Evolutionary conservation across 352 stramenopile species (phyloP), one percentile per base, ranked within the genome.

Genomic region (Phytophthora tubulina): DNA sequence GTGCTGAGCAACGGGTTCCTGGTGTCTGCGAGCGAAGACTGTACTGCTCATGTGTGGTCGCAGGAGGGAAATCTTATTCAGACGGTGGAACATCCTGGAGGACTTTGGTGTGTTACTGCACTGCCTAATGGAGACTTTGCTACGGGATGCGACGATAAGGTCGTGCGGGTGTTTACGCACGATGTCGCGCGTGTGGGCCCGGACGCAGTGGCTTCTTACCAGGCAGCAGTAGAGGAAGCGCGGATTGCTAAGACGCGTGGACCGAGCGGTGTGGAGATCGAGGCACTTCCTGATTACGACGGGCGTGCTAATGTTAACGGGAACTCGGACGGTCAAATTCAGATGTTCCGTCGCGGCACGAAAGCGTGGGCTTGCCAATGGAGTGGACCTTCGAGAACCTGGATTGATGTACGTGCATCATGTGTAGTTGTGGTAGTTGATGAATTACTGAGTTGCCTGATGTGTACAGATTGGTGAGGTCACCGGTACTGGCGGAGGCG

Each of bases 281-380:
- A 94, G 17, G 96, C 97, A 58, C 78, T 99, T n/a, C 93, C 95
- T 0, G 84, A 97, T 58, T 99, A 98, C 70, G 95, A 98, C 44
- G 76, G 95, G 57, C 90, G 96, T 41, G 84, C 80, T 30, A 73
- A 78, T 14, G 75, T 90, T 17, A 67, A 78, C 33, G 90, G 97
- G 35, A 93, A 80, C 27, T 98, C 91, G 3, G 96, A 99, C 70
- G 95, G 96, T 17, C 91, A 99, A 72, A 97, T 99, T 42, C 94
- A 99, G 76, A 94, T 99, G 73, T 99, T 99, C 77, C 93, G 97
- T 53, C 97, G 95, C n/a, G 86, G 88, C 62, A 86, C 81, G 41
- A 94, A 95, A 75, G 96, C 96, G 3, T 99, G 97, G 80, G 97
- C 97, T 14, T 98, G 96, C 15, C 96, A 99, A 75, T 99, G 96